Evolutionary conservation across 352 stramenopile genomes (phyloP).

Genomic region (Globisporangium cystogenes): DNA sequence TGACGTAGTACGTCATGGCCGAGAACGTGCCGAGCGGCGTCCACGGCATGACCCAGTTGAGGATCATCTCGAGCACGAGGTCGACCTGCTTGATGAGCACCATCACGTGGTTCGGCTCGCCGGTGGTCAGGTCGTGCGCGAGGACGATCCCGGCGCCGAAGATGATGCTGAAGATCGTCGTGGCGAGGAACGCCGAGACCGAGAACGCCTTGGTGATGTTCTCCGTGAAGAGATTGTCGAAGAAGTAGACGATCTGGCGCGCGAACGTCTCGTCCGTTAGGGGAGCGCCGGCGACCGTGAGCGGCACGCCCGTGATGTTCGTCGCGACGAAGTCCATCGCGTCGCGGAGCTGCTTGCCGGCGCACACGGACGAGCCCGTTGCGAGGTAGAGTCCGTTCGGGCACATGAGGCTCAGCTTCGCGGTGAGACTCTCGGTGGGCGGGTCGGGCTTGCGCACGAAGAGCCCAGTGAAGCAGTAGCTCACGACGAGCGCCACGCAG

Average conservation of each 20-base stretch:
- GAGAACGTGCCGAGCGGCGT: slow-evolving; percentile 42
- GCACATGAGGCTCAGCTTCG: slow-evolving; percentile 39
- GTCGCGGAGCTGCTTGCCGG: slow-evolving; percentile 20
- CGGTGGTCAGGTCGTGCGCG: slow-evolving; percentile 32
- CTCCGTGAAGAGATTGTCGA: slow-evolving; percentile 39
- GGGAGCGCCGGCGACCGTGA: slow-evolving; percentile 23
- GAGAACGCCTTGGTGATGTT: slow-evolving; percentile 57
- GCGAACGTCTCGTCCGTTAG: slow-evolving; percentile 30
- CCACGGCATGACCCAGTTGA: slow-evolving; percentile 60
- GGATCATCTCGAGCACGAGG: slow-evolving; percentile 56
- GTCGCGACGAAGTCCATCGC: slow-evolving; percentile 25
- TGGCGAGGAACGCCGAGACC: slow-evolving; percentile 31
- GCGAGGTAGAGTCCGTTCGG: slow-evolving; percentile 47
- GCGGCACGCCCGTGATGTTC: slow-evolving; percentile 47
- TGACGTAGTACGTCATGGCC: slow-evolving; percentile 48
- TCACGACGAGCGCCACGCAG: slow-evolving; percentile 27
- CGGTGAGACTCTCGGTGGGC: slow-evolving; percentile 12
- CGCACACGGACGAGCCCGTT: slow-evolving; percentile 14
- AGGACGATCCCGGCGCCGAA: slow-evolving; percentile 40
- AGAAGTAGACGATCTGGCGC: slow-evolving; percentile 49
- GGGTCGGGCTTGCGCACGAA: slow-evolving; percentile 18
- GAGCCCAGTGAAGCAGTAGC: slow-evolving; percentile 22
- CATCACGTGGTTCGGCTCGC: slow-evolving; percentile 43
- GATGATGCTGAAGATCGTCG: slow-evolving; percentile 55
- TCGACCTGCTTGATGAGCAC: slow-evolving; percentile 54